Percentiles rank a stretch among this genome's conserved stretches.
These are phyloP conservation scores for Jackrogersella multiformis DNA, from an alignment of 495 filamentous ascomycete species.

Conservation along the genomic window DNA sequence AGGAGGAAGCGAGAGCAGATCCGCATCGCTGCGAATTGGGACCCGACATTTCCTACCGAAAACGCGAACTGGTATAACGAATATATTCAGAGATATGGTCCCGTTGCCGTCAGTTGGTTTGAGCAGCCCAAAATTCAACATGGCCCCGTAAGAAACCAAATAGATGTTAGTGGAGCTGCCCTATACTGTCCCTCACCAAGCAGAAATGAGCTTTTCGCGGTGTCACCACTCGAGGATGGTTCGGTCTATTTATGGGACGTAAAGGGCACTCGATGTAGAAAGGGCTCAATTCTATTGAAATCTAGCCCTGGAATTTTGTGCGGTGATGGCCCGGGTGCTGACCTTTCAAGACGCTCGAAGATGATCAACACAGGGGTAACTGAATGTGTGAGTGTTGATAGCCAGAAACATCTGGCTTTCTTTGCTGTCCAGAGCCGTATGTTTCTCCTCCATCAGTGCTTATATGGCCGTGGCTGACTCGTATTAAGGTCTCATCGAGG, in stretches of 20 bases:
- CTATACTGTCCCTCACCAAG: conserved; percentile 61
- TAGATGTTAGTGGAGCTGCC: conserved; percentile 72
- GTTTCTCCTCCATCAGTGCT: conserved; percentile 33
- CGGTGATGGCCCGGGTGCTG: conserved; percentile 56
- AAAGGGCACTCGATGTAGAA: conserved; percentile 64
- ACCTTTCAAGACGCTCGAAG: conserved; percentile 53
- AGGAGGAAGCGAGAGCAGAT: conserved; percentile 58
- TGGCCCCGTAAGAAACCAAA: conserved; percentile 43
- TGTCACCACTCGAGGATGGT: conserved; percentile 86
- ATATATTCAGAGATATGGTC: conserved; percentile 83
- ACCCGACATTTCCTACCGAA: conserved; percentile 75
- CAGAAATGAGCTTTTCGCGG: conserved; percentile 65
- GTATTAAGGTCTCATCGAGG: conserved; percentile 71
- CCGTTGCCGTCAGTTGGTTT: conserved; percentile 78
- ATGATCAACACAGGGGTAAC: conserved; percentile 73
- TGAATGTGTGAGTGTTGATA: conserved; percentile 87
- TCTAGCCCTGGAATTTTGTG: conserved; percentile 72
- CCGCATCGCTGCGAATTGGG: conserved; percentile 77
- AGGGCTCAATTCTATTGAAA: conserved; percentile 71
- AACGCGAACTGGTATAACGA: conserved; percentile 84
- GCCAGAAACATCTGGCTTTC: conserved; percentile 71
- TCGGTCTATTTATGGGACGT: conserved; percentile 88
- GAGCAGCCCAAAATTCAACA: conserved; percentile 62
- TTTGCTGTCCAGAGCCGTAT: conserved; percentile 76
- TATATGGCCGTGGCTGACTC: conserved; percentile 37